Percentiles rank a stretch among this genome's conserved stretches.
Evolutionary conservation across 2,329 filamentous ascomycete species (phyloP).

Genomic region (Canariomyces notabilis): DNA sequence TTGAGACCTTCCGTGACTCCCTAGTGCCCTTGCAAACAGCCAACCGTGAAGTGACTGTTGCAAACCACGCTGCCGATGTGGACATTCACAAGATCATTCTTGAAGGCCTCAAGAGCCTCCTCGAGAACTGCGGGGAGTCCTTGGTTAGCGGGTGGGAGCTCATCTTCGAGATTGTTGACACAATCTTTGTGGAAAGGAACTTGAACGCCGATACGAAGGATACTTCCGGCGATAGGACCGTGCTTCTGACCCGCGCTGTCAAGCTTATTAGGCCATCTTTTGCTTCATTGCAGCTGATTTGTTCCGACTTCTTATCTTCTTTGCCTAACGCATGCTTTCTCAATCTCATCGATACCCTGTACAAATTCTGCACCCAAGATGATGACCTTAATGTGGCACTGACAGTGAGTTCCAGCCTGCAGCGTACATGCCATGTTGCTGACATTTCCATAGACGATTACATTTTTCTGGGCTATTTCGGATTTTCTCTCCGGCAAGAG

Average conservation of each 20-base stretch:
- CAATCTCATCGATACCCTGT: constrained; percentile 78
- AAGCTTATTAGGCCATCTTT: constrained; percentile 83
- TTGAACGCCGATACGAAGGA: constrained; percentile 32
- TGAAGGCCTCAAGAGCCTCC: constrained; percentile 72
- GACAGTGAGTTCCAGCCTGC: constrained; percentile 56
- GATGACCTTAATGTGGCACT: constrained; percentile 94
- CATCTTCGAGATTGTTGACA: constrained; percentile 79
- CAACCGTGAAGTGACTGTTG: constrained; percentile 49
- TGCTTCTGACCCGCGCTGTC: constrained; percentile 55
- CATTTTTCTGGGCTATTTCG: constrained; percentile 92
- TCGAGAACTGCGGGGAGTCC: constrained; percentile 84
- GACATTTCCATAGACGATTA: constrained; percentile 62
- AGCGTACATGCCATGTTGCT: constrained; percentile 4
- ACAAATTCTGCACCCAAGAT: constrained; percentile 81
- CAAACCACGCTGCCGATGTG: constrained; percentile 60
- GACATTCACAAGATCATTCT: constrained; percentile 77
- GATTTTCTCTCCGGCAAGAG: constrained; percentile 70
- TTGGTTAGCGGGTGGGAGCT: constrained; percentile 80
- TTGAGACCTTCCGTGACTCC: constrained; percentile 61
- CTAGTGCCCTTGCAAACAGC: constrained; percentile 53
- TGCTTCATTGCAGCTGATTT: constrained; percentile 82
- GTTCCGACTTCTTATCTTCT: constrained; percentile 83
- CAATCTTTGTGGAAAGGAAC: constrained; percentile 59
- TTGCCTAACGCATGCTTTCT: constrained; percentile 67
- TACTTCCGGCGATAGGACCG: constrained; percentile 28